Conservation (phyloP, 257 asterid species). For the Solanum clarkiae region DNA sequence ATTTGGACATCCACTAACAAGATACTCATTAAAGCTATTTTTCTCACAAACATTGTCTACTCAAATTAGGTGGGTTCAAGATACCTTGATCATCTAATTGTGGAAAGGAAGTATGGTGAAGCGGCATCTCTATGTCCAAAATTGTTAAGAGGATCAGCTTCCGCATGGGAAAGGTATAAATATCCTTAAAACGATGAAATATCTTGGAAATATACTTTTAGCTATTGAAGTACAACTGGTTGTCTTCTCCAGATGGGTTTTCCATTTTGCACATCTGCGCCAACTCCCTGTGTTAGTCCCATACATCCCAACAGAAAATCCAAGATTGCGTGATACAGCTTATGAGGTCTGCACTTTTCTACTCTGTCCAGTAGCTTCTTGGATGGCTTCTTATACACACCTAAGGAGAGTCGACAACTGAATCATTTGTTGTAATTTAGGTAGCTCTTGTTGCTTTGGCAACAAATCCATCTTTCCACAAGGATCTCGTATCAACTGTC, state of each 20-base stretch:
- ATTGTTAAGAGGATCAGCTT: slow-evolving; percentile 80
- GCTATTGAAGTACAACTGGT: slow-evolving; percentile 5
- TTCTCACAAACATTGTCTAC: neutral
- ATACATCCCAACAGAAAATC: slow-evolving; percentile 91
- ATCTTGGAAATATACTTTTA: neutral
- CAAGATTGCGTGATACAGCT: slow-evolving; percentile 92
- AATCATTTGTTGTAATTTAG: slow-evolving; percentile 26
- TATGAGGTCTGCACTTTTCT: slow-evolving; percentile 60
- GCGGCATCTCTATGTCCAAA: slow-evolving; percentile 96
- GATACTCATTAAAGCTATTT: neutral
- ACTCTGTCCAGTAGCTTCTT: neutral
- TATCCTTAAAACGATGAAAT: neutral
- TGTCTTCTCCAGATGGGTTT: slow-evolving; percentile 71
- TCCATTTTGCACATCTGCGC: slow-evolving; percentile 96
- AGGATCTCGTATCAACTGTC: slow-evolving; percentile 78
- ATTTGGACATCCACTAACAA: neutral
- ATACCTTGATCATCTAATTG: slow-evolving; percentile 93
- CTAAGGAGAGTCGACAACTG: neutral
- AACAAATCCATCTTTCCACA: slow-evolving; percentile 77
- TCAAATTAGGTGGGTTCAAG: slow-evolving; percentile 72
- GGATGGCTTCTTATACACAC: neutral
- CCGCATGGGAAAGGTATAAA: slow-evolving; percentile 96
- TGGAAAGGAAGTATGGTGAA: slow-evolving; percentile 89
- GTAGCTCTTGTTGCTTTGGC: slow-evolving; percentile 96
- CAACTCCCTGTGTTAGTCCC: slow-evolving; percentile 97